phyloP scores from a whole-genome alignment of 192 early-diverging fungal genomes.

The Funneliformis geosporum region DNA sequence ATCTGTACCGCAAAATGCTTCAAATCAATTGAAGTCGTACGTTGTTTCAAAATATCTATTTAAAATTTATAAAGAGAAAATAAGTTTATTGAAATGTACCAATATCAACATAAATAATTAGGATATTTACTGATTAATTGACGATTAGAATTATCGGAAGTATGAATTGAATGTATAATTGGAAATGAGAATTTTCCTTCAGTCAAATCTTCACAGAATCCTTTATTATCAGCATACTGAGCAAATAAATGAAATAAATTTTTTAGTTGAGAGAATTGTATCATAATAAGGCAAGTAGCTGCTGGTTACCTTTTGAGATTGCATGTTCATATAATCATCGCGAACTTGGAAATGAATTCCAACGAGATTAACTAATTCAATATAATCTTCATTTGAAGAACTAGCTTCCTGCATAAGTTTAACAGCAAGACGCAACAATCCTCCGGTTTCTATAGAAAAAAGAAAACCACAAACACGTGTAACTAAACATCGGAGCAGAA shows the following conservation, averaged over 20 bases:
- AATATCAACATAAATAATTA: too few species aligned
- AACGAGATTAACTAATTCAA: slow-evolving; percentile 78
- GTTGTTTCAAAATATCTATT: slow-evolving; percentile 83
- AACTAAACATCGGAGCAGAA: too few species aligned
- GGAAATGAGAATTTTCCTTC: slow-evolving; percentile 99
- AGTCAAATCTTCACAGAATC: slow-evolving; percentile 97
- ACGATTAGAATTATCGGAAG: too few species aligned
- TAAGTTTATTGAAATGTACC: too few species aligned
- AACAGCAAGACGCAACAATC: slow-evolving; percentile 90
- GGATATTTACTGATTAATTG: too few species aligned
- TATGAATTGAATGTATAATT: slow-evolving; percentile 83
- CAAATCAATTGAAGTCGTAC: slow-evolving; percentile 75
- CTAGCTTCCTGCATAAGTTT: slow-evolving; percentile 98
- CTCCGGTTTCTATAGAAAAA: slow-evolving; percentile 96
- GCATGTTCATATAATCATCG: slow-evolving; percentile 96
- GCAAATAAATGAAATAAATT: too few species aligned
- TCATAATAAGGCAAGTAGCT: too few species aligned
- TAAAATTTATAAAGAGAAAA: not conserved
- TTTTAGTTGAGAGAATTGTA: too few species aligned
- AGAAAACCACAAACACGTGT: too few species aligned
- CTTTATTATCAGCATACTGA: slow-evolving; percentile 95
- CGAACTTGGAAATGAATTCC: slow-evolving; percentile 97
- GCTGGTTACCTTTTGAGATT: too few species aligned
- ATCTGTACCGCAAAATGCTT: slow-evolving; percentile 86
- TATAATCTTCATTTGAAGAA: too few species aligned